Base-by-base conservation (phyloP, 495 filamentous ascomycete species). In the Penicillium soppii region DNA sequence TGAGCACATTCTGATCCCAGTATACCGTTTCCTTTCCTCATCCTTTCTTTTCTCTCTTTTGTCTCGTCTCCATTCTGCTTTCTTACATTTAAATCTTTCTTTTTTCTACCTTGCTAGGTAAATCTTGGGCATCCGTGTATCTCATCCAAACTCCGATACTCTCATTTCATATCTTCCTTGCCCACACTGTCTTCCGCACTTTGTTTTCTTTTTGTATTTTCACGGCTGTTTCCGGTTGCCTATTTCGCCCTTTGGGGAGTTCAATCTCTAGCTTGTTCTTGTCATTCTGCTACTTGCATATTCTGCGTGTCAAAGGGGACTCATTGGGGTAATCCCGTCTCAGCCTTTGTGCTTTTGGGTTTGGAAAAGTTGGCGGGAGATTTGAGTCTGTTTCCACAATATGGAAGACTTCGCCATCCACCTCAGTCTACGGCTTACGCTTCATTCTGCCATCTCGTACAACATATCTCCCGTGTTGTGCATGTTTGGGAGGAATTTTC, bases 81-180 rank as follows among this genome's bases (percentile, higher is more conserved):
- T n/a, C n/a, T n/a, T n/a, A n/a, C n/a, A n/a, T n/a, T n/a, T n/a
- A n/a, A n/a, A n/a, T n/a, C n/a, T n/a, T n/a, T n/a, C n/a, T n/a
- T n/a, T n/a, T n/a, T n/a, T n/a, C n/a, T n/a, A n/a, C n/a, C n/a
- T n/a, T n/a, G n/a, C n/a, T n/a, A n/a, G n/a, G n/a, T n/a, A n/a
- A n/a, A n/a, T n/a, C n/a, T n/a, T n/a, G n/a, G n/a, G n/a, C n/a
- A 42, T 43, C 50, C 47, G 20, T 59, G 35, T 53, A 52, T 43
- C 49, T 48, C 50, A 52, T 61, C 50, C 57, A 51, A 52, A 52
- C 21, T 56, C 39, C 39, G 52, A 43, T 40, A 33, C 50, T 53
- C 23, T 58, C 43, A 23, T 56, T 52, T 37, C 36, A 39, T 57
- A 50, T 50, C 21, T 38, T 52, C 30, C n/a, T n/a, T n/a, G n/a